A percentile compares a stretch with the other conserved stretches of the same genome.
phyloP scores from a whole-genome alignment of 2,329 filamentous ascomycete genomes.

The Ophiostoma sp. region DNA sequence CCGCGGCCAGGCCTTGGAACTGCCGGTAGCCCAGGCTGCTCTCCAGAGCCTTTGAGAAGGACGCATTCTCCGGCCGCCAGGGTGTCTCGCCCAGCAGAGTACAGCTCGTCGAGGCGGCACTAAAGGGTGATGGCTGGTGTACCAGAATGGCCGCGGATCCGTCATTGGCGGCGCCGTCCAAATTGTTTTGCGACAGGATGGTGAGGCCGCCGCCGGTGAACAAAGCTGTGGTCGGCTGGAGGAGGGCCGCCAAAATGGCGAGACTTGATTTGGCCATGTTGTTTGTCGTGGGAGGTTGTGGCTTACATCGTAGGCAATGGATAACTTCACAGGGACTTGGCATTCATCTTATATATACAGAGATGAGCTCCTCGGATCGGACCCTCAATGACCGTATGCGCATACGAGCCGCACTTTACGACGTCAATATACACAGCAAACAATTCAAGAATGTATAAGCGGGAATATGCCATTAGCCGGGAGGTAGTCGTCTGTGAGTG shows the following conservation, averaged over 20 bases:
- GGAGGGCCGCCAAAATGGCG: not conserved
- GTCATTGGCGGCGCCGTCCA: conserved; percentile 19
- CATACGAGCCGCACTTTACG: not conserved
- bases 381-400: not conserved
- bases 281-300: no score
- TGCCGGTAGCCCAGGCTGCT: conserved; percentile 32
- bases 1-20: conserved; percentile 29
- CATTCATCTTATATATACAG: not conserved
- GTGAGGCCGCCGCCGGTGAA: conserved; percentile 21
- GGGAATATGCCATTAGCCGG: not conserved
- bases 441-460: not conserved
- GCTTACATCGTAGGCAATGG: no score
- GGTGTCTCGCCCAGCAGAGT: conserved; percentile 26
- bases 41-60: conserved; percentile 31
- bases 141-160: conserved; percentile 29
- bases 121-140: conserved; percentile 24
- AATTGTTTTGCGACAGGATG: conserved; percentile 20
- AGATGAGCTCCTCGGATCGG: not conserved
- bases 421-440: not conserved
- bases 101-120: conserved; percentile 22
- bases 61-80: conserved; percentile 32
- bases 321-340: no score
- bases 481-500: not conserved
- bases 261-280: not conserved
- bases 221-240: not conserved